These are phyloP conservation scores for Nowakowskiella sp. DNA, from an alignment of 192 early-diverging fungal species.

Conservation along the genomic window DNA sequence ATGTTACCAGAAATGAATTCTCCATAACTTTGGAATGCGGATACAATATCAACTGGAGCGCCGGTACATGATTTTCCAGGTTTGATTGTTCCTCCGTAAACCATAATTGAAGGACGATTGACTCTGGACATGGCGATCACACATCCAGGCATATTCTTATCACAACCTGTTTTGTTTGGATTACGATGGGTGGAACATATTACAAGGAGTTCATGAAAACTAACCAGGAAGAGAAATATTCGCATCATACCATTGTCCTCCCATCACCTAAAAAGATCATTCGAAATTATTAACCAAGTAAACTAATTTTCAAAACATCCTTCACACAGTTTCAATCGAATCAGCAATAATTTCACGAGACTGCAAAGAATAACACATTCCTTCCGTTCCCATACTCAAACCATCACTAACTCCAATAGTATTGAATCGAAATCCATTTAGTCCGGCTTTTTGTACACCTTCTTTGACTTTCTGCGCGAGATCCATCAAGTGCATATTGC, in stretches of 20 bases:
- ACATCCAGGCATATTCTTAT: slow-evolving; percentile 96
- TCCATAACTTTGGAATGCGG: slow-evolving; percentile 95
- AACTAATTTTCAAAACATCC: background rate
- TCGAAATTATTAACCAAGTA: background rate
- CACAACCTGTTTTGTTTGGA: slow-evolving; percentile 31
- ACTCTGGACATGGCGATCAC: slow-evolving; percentile 93
- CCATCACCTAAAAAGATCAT: slow-evolving; percentile 62
- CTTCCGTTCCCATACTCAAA: slow-evolving; percentile 93
- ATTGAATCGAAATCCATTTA: slow-evolving; percentile 96
- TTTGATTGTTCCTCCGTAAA: slow-evolving; percentile 95
- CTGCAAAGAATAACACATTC: slow-evolving; percentile 96
- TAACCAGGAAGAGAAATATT: slow-evolving; percentile 91
- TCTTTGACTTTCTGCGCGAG: slow-evolving; percentile 83
- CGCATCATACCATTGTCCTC: slow-evolving; percentile 95
- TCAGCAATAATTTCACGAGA: slow-evolving; percentile 98
- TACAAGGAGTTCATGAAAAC: background rate
- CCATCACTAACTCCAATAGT: slow-evolving; percentile 94
- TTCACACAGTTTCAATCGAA: slow-evolving; percentile 88
- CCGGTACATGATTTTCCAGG: slow-evolving; percentile 61
- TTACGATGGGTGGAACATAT: background rate
- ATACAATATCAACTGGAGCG: slow-evolving; percentile 82
- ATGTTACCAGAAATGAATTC: slow-evolving; percentile 87
- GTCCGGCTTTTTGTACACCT: slow-evolving; percentile 78
- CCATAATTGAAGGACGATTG: slow-evolving; percentile 94
- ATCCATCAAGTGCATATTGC: slow-evolving; percentile 98